These are phyloP conservation scores for Globisporangium takayamanum DNA, from an alignment of 352 stramenopile species.

Conservation along the genomic window DNA sequence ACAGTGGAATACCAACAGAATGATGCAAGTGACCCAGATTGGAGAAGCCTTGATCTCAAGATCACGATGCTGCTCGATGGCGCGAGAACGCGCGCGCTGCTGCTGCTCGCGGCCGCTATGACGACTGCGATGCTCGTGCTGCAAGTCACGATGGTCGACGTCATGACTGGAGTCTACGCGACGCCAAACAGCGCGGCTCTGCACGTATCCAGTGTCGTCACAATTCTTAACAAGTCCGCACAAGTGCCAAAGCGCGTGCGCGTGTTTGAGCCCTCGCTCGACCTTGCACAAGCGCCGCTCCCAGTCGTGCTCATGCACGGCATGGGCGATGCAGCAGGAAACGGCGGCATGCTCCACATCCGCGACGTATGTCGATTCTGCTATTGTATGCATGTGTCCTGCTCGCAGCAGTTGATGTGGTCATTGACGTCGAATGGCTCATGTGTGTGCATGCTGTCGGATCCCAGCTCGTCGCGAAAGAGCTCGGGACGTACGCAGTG, in stretches of 20 bases:
- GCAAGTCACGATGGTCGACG: constrained; percentile 43
- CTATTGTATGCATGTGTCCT: not conserved
- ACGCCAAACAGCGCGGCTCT: not conserved
- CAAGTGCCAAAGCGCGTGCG: constrained; percentile 4
- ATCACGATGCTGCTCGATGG: constrained; percentile 1
- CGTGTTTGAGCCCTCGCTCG: constrained; percentile 28
- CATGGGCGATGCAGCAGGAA: constrained; percentile 92
- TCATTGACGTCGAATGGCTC: no score
- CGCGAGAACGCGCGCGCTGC: constrained; percentile 26
- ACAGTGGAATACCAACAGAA: not conserved
- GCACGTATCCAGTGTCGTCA: not conserved
- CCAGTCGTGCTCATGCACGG: constrained; percentile 89
- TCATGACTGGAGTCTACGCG: constrained; percentile 29
- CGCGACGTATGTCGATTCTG: constrained; percentile 37
- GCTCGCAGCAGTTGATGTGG: no score
- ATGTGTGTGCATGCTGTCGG: not conserved
- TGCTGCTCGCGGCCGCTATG: constrained; percentile 27
- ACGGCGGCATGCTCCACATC: constrained; percentile 85
- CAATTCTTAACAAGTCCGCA: not conserved
- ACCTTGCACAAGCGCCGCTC: constrained; percentile 9
- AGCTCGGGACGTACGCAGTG: constrained; percentile 80
- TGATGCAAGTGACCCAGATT: constrained; percentile 7
- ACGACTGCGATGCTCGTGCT: constrained; percentile 39
- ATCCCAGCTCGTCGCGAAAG: constrained; percentile 47
- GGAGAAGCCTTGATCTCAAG: constrained; percentile 18